These are phyloP conservation scores for Xylaria telfairii DNA, from an alignment of 495 filamentous ascomycete species.

Conservation along the genomic window DNA sequence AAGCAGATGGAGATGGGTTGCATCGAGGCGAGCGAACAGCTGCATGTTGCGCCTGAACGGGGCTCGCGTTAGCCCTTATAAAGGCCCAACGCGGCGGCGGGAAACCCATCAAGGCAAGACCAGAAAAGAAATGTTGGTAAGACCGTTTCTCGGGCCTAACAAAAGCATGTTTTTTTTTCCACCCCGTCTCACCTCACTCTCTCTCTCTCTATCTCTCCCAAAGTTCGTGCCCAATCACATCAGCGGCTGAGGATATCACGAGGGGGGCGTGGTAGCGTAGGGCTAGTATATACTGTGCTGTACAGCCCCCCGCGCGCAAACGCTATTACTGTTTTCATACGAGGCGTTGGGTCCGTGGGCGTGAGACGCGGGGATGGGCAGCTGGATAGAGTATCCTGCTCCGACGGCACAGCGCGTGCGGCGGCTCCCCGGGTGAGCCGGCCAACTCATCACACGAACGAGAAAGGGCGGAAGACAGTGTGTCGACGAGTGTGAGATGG, in stretches of 20 bases:
- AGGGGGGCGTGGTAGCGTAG: neutral
- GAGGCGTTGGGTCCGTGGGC: neutral
- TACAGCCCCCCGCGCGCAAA: neutral
- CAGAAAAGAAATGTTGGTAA: neutral
- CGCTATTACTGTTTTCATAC: neutral
- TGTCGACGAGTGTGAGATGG: neutral
- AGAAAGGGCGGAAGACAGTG: neutral
- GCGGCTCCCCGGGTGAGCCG: neutral
- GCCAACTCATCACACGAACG: neutral
- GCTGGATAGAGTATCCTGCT: conserved; percentile 1
- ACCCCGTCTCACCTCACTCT: neutral
- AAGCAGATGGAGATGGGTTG: neutral
- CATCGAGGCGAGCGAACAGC: conserved; percentile 7
- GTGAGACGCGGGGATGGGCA: conserved; percentile 6
- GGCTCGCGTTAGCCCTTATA: neutral
- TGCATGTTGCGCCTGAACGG: neutral
- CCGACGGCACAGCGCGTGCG: conserved; percentile 12
- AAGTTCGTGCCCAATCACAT: conserved; percentile 5
- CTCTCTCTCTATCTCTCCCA: neutral
- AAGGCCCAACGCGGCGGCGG: neutral
- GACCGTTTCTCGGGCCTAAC: neutral
- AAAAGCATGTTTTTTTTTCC: no score
- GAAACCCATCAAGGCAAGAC: neutral
- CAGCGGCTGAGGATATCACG: conserved; percentile 9
- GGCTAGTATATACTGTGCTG: no score